Conservation (phyloP, 441 rosid species). For the Erodium trifolium region DNA sequence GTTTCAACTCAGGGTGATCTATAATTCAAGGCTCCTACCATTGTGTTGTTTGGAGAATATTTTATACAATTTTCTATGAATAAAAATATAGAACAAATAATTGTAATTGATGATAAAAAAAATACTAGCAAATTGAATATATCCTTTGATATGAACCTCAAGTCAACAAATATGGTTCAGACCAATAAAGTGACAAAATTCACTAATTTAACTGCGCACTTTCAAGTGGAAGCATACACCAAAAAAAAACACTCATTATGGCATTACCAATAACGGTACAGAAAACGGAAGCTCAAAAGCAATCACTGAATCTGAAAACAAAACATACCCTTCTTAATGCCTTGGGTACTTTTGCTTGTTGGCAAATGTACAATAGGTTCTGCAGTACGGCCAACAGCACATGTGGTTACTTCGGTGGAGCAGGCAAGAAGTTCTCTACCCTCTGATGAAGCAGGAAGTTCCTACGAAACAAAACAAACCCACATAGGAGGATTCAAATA, state of each 20-base stretch:
- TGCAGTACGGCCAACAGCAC: constrained; percentile 28
- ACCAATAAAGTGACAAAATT: not conserved
- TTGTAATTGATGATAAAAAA: not conserved
- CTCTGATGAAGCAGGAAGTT: constrained; percentile 26
- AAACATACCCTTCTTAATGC: constrained; percentile 36
- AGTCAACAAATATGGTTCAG: constrained; percentile 2
- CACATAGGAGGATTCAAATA: constrained; percentile 4
- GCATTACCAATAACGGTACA: constrained; percentile 6
- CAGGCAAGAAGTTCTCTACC: constrained; percentile 1
- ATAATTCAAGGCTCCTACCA: not conserved
- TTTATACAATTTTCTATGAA: not conserved
- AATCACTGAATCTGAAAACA: not conserved
- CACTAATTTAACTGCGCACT: not conserved
- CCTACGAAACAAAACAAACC: constrained; percentile 25
- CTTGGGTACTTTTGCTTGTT: constrained; percentile 25
- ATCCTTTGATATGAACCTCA: not conserved
- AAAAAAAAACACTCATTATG: constrained; percentile 4
- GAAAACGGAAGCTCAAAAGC: not conserved
- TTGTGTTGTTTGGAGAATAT: not conserved
- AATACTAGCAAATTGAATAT: not conserved
- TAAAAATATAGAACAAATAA: not conserved
- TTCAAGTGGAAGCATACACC: constrained; percentile 4
- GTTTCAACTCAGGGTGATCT: not conserved
- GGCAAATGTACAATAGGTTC: constrained; percentile 20
- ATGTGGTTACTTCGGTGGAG: constrained; percentile 22